Evolutionary conservation across 805 yeast species (phyloP).

Genomic region (Zygoascus tannicola): DNA sequence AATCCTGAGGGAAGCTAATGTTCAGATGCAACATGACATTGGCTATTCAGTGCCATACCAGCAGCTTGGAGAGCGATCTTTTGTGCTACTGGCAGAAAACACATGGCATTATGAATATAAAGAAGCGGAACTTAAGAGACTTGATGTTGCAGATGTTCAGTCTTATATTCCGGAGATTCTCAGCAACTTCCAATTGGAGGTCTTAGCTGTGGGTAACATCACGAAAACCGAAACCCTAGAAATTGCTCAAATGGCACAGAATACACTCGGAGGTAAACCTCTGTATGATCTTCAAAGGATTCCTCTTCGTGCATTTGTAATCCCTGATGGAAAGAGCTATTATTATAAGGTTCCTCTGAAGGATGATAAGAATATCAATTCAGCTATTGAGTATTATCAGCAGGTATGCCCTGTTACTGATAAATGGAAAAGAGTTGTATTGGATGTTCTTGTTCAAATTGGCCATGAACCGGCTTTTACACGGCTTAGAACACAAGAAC

Average conservation of each 20-base stretch:
- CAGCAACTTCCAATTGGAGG: constrained; percentile 56
- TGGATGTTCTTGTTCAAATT: constrained; percentile 63
- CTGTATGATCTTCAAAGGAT: constrained; percentile 38
- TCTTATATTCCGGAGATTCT: constrained; percentile 45
- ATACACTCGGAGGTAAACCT: constrained; percentile 32
- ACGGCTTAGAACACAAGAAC: constrained; percentile 86
- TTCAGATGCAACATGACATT: constrained; percentile 57
- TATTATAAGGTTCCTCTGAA: constrained; percentile 29
- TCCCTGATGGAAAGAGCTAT: constrained; percentile 21
- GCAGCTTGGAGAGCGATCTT: constrained; percentile 58
- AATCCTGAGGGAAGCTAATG: constrained; percentile 52
- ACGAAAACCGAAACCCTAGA: constrained; percentile 43
- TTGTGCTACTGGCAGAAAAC: constrained; percentile 60
- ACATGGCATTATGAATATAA: constrained; percentile 60
- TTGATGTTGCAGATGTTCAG: constrained; percentile 42
- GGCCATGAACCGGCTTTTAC: constrained; percentile 83
- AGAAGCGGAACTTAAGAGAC: constrained; percentile 37
- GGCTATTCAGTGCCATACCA: constrained; percentile 68
- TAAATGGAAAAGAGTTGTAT: constrained; percentile 37
- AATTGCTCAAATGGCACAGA: constrained; percentile 37
- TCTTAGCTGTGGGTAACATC: constrained; percentile 71
- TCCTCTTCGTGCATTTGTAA: constrained; percentile 33
- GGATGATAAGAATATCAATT: constrained; percentile 68
- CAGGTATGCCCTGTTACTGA: constrained; percentile 53
- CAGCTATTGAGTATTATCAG: constrained; percentile 69